Evolutionary conservation across 108 stramenopile genomes (phyloP), one percentile per base, ranked within the genome.

Genomic region (Cyclotella choctawhatcheeana): DNA sequence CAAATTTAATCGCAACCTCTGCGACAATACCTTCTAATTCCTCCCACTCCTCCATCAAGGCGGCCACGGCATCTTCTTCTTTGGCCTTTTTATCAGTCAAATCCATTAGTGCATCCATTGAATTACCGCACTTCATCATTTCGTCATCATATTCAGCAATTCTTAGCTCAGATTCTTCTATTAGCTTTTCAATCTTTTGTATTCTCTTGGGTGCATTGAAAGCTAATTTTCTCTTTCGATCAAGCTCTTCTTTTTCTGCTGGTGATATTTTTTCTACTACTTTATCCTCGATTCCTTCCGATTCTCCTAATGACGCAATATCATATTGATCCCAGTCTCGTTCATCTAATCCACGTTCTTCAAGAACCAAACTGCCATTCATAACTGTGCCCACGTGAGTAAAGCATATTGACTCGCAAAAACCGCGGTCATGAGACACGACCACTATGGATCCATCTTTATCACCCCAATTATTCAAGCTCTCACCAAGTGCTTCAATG

Each of bases 341-440:
- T 1, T 82, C 88, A 35, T 79, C 58, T 16, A 91, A 77, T 21
- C 79, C 81, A 27, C 97, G 89, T 55, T 96, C 91, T 74, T 94
- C 88, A 35, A 93, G 44, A 24, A 70, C 44, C 18, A 93, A 69
- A 5, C 27, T 65, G 2, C 97, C 95, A 70, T 94, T 83, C 44
- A 72, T 83, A 4, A 97, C 92, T 0, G 96, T 93, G 0, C 82
- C 91, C 10, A 96, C 93, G 58, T 96, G 95, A 14, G 96, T 95
- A 44, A 96, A 93, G 18, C 89, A 88, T 26, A 97, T 83, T 16
- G 83, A 74, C 13, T 94, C 89, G 48, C 96, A 96, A 77, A 97
- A 97, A 26, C 82, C 82, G 48, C 87, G 81, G 85, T 97, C 96
- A 68, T 97, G 97, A 7, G 90, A 91, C 40, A 97, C 89, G 4